A percentile compares a stretch with the other conserved stretches of the same genome.
Conservation (phyloP, 352 stramenopile genomes). For the Globisporangium parvum region DNA sequence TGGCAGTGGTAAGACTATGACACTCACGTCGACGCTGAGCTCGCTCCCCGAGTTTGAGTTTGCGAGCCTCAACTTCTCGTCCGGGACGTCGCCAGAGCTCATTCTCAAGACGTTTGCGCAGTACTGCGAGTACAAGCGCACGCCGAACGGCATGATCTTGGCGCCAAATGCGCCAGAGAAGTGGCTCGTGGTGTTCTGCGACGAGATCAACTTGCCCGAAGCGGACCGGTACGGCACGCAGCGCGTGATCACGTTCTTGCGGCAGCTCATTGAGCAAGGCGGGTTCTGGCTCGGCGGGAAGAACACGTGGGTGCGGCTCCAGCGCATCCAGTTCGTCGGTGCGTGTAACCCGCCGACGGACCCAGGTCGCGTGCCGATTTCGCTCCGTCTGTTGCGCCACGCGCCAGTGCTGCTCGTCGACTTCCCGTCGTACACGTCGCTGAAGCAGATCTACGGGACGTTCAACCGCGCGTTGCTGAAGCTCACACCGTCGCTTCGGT, state of each 20-base stretch:
- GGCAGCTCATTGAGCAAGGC: constrained; percentile 96
- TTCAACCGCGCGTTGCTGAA: constrained; percentile 99
- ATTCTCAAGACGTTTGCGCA: constrained; percentile 98
- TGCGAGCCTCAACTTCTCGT: constrained; percentile 99
- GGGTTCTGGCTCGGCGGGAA: constrained; percentile 87
- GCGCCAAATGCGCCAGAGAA: constrained; percentile 92
- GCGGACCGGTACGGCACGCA: constrained; percentile 99
- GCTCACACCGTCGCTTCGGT: constrained; percentile 96
- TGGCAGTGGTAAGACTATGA: constrained; percentile 99
- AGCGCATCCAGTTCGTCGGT: constrained; percentile 95
- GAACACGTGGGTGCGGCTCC: constrained; percentile 88
- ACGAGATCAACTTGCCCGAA: constrained; percentile 99
- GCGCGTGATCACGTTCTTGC: constrained; percentile 98
- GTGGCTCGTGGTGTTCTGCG: constrained; percentile 99
- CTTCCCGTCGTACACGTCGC: constrained; percentile 94
- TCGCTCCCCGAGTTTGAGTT: constrained; percentile 98
- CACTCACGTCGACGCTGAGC: constrained; percentile 95
- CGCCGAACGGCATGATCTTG: constrained; percentile 94
- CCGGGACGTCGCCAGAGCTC: constrained; percentile 96
- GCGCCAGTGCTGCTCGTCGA: constrained; percentile 98
- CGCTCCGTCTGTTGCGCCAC: constrained; percentile 96
- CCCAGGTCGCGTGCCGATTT: constrained; percentile 95
- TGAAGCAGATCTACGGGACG: constrained; percentile 99
- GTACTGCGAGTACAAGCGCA: constrained; percentile 98
- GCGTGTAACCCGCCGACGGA: constrained; percentile 99